These are phyloP conservation scores for Nakazawaea peltata DNA, from an alignment of 805 yeast genomes.

Conservation along the genomic window DNA sequence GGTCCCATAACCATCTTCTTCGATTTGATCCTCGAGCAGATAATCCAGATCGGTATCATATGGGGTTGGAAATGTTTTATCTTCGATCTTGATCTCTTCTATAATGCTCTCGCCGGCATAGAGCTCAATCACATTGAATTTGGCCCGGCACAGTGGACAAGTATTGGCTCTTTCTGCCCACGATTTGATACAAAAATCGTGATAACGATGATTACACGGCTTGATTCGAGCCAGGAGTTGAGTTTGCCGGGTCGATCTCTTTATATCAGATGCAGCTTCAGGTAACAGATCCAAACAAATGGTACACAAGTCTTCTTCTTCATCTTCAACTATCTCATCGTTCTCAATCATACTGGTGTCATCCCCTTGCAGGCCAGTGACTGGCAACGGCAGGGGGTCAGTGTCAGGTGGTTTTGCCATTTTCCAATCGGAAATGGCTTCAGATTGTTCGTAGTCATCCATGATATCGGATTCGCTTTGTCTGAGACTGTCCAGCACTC, in stretches of 20 bases:
- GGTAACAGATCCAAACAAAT: constrained; percentile 24
- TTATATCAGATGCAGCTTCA: constrained; percentile 6
- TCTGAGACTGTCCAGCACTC: too few species aligned
- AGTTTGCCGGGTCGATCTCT: constrained; percentile 16
- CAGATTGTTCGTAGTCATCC: too few species aligned
- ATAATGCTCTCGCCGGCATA: constrained; percentile 7
- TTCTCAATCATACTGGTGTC: too few species aligned
- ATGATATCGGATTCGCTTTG: too few species aligned
- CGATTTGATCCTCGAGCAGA: constrained; percentile 2
- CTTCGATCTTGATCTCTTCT: constrained; percentile 13
- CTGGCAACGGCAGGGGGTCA: too few species aligned
- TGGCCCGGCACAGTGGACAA: constrained; percentile 26
- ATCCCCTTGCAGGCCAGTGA: too few species aligned
- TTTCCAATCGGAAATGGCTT: too few species aligned
- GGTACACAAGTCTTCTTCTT: constrained; percentile 18
- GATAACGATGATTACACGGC: constrained; percentile 27
- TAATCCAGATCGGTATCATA: constrained; percentile 15
- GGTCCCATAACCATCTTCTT: constrained; percentile 3
- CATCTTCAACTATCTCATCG: too few species aligned
- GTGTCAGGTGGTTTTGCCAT: too few species aligned
- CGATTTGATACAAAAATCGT: constrained; percentile 24
- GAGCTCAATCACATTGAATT: constrained; percentile 16
- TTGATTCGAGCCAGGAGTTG: constrained; percentile 18
- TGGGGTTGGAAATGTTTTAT: constrained; percentile 15
- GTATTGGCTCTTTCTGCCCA: constrained; percentile 28